Conservation (phyloP, 2,329 filamentous ascomycete species). For the Colletotrichum godetiae region DNA sequence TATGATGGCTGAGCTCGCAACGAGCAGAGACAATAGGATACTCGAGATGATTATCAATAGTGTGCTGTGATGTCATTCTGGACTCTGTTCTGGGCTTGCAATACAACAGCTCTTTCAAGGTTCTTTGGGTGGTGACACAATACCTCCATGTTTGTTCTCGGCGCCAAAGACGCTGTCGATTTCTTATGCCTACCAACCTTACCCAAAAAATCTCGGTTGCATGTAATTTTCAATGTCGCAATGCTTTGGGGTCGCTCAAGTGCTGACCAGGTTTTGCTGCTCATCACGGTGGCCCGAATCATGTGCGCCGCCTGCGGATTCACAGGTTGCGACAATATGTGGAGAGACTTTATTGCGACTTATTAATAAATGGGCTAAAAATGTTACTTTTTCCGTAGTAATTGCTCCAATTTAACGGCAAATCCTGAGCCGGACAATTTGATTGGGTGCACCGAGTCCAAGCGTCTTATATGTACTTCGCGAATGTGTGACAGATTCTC, state of each 20-base stretch:
- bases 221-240: too few species aligned
- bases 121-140: not conserved
- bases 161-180: too few species aligned
- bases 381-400: not conserved
- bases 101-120: not conserved
- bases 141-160: too few species aligned
- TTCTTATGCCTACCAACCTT: too few species aligned
- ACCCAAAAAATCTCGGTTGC: too few species aligned
- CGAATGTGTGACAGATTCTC: not conserved
- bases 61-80: conserved; percentile 6
- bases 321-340: not conserved
- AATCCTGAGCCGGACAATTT: too few species aligned
- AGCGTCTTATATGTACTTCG: not conserved
- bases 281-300: too few species aligned
- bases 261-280: too few species aligned
- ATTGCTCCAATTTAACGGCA: too few species aligned
- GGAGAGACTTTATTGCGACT: not conserved
- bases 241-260: too few species aligned
- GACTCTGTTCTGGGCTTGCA: not conserved
- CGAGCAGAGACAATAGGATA: not conserved
- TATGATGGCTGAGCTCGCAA: not conserved
- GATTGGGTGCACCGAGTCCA: not conserved
- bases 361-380: not conserved
- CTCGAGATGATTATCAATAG: conserved; percentile 1
- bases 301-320: too few species aligned